Evolutionary conservation across 257 asterid genomes (phyloP).

Genomic region (Solanum tacnaense): DNA sequence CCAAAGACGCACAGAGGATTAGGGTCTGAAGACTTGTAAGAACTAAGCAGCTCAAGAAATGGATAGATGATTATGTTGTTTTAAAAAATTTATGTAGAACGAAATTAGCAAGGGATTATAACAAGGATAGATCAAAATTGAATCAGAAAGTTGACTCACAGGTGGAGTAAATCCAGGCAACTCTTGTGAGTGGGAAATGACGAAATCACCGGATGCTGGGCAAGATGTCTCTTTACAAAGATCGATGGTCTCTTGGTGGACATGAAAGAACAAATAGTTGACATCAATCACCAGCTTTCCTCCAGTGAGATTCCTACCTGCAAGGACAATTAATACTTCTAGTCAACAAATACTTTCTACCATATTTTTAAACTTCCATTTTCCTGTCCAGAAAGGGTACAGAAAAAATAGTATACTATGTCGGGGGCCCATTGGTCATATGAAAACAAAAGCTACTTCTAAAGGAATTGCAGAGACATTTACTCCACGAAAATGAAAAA

Average conservation of each 20-base stretch:
- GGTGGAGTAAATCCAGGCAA: constrained; percentile 79
- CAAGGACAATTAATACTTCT: neutral
- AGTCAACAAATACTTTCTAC: neutral
- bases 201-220: constrained; percentile 66
- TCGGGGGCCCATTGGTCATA: neutral
- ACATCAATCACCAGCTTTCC: constrained; percentile 71
- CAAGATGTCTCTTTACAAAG: constrained; percentile 73
- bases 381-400: neutral
- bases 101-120: neutral
- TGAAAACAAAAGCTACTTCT: neutral
- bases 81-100: neutral
- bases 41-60: neutral
- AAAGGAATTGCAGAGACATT: neutral
- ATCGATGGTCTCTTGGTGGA: constrained; percentile 45
- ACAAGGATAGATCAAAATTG: neutral
- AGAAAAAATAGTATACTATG: neutral
- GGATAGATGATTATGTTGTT: neutral
- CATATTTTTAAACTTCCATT: neutral
- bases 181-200: constrained; percentile 60
- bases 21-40: neutral
- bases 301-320: constrained; percentile 46
- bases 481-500: neutral
- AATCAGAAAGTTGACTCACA: constrained; percentile 31
- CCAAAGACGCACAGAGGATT: neutral
- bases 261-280: constrained; percentile 32